Conservation (phyloP, 495 filamentous ascomycete species). For the Mytilinidion resinicola region DNA sequence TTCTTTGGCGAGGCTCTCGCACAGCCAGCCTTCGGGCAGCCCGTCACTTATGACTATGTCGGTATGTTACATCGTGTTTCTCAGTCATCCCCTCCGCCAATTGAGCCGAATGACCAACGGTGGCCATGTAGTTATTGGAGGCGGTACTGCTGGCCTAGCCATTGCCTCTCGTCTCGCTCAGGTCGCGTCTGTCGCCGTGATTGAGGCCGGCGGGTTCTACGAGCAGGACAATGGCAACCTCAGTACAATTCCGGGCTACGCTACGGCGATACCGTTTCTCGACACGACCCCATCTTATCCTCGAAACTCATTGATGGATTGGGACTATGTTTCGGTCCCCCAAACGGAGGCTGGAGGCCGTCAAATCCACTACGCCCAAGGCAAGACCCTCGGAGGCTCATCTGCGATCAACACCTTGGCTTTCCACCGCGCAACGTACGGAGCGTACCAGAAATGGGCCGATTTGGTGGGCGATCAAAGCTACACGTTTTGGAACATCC, state of each 20-base stretch:
- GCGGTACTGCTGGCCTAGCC: constrained; percentile 22
- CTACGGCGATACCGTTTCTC: not conserved
- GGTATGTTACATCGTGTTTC: too few species aligned
- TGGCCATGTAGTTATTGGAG: constrained; percentile 20
- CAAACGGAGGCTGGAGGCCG: not conserved
- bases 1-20: too few species aligned
- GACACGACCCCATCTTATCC: not conserved
- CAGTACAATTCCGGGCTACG: constrained; percentile 7
- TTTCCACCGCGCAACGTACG: not conserved
- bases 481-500: not conserved
- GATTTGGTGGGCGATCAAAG: constrained; percentile 14
- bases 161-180: constrained; percentile 14
- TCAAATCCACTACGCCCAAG: constrained; percentile 25
- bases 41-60: too few species aligned
- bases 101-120: too few species aligned
- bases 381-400: constrained; percentile 29
- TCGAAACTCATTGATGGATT: constrained; percentile 23
- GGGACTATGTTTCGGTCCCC: constrained; percentile 1
- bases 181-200: constrained; percentile 12
- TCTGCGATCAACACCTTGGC: not conserved
- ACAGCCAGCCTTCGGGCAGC: too few species aligned
- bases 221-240: constrained; percentile 15
- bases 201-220: constrained; percentile 19
- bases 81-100: too few species aligned
- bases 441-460: not conserved